Evolutionary conservation across 305 asterid species (phyloP), one percentile per base, ranked within the genome.

Genomic region (Ajuga reptans): DNA sequence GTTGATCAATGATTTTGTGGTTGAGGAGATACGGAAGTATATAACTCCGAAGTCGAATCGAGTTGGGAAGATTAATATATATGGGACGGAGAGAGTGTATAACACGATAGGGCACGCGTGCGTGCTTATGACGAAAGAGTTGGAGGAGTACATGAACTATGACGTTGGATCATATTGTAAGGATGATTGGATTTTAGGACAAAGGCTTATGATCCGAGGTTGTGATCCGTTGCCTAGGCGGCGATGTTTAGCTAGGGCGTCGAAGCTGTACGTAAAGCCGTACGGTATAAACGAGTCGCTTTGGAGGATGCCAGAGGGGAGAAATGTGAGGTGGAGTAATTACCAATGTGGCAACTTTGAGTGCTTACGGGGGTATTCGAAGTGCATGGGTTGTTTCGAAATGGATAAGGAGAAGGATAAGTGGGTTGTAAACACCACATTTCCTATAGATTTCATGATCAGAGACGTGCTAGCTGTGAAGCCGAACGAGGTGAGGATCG

Each of bases 241-340:
- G 52, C 73, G 97, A 0, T 92, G 97, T 68, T 75, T 92, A 75
- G 72, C 89, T 10, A 73, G 89, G 68, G 96, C 96, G 6, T 89
- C 97, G 0, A 90, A 85, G 78, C 90, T 88, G 41, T 92, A 83
- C 74, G 76, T 77, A 17, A 83, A 74, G 78, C 98, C 97, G 9
- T 85, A 84, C 61, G 80, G 94, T 4, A 84, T 86, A 0, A 89
- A 89, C 12, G 94, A 89, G 83, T 91, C 95, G 69, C 84, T 85
- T 0, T 89, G 96, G 96, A 81, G 68, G 15, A 70, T 84, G 34
- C 98, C 98, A 0, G 92, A 89, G 42, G 97, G 96, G 1, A 79
- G 95, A 64, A 91, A 90, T 45, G 97, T 92, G 12, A 73, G 97
- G 81, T 90, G 96, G 98, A 90, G 88, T 74, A 88, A 89, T 54